These are phyloP conservation scores for Leccinum subtestaceum DNA, from an alignment of 768 basidiomycete genomes.

Conservation along the genomic window DNA sequence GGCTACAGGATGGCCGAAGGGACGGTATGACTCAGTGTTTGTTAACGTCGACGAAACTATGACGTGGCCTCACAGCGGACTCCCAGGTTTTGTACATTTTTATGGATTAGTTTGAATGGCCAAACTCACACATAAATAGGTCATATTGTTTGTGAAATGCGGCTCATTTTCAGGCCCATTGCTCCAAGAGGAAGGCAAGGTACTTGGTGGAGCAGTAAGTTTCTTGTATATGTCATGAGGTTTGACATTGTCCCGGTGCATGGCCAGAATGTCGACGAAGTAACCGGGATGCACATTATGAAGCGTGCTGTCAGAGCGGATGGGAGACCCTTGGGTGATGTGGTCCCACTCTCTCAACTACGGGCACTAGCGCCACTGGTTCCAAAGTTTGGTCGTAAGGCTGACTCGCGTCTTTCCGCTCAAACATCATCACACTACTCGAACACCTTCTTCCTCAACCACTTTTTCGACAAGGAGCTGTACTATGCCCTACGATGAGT, in stretches of 20 bases:
- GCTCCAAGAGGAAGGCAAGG: too few relatives aligned
- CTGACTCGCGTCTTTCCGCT: slow-evolving; percentile 18
- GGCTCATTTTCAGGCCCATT: too few relatives aligned
- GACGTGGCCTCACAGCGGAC: slow-evolving; percentile 13
- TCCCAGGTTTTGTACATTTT: slow-evolving; percentile 4
- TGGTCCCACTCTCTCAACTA: slow-evolving; percentile 27
- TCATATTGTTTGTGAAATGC: slow-evolving; percentile 5
- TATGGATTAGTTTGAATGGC: too few relatives aligned
- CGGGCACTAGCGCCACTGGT: slow-evolving; percentile 22
- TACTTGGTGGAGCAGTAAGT: slow-evolving; percentile 1
- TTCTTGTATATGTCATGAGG: slow-evolving; percentile 26
- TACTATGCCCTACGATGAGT: not conserved
- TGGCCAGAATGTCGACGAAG: slow-evolving; percentile 5
- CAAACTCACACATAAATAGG: not conserved
- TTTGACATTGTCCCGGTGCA: slow-evolving; percentile 27
- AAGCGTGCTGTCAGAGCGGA: slow-evolving; percentile 13
- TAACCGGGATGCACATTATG: slow-evolving; percentile 24
- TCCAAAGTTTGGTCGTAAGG: slow-evolving; percentile 26
- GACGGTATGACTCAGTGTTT: too few relatives aligned
- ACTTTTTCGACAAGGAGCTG: slow-evolving; percentile 12
- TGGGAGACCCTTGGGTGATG: slow-evolving; percentile 20
- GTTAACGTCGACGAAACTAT: slow-evolving; percentile 9
- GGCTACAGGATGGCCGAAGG: too few relatives aligned
- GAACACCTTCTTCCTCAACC: slow-evolving; percentile 21
- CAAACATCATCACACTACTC: slow-evolving; percentile 21